Evolutionary conservation across 108 stramenopile species (phyloP), one percentile per base, ranked within the genome.

Genomic region (Skeletonema potamos): DNA sequence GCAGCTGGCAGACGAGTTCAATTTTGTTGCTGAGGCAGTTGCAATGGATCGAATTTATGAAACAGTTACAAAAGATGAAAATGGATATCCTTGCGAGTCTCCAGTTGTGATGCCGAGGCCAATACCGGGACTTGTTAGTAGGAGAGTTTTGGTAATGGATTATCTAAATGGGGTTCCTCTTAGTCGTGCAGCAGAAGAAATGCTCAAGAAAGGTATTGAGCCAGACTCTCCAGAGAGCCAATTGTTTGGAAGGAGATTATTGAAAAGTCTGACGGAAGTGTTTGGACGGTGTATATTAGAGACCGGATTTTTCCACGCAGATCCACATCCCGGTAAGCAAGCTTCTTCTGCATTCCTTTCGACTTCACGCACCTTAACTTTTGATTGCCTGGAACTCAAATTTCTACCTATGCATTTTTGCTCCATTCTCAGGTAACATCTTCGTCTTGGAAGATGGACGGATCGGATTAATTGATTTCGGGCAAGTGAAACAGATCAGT

Each of bases 401-500:
- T n/a, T n/a, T n/a, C n/a, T n/a, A n/a, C n/a, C n/a, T n/a, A n/a
- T n/a, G n/a, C n/a, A n/a, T n/a, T n/a, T n/a, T n/a, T n/a, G 62
- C 63, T 64, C 81, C 82, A 39, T 86, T 88, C 67, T 78, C 89
- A 20, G 96, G 97, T 1, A 98, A 97, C 74, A 91, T 98, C 27
- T 96, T 98, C 74, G 94, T 98, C 26, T 72, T 97, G 64, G 84
- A 92, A 26, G 90, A 95, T 84, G 94, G 96, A 2, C 64, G 84
- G 46, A 92, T 98, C 32, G 96, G 96, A 12, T 75, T 98, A 27
- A 96, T 98, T 68, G 97, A 98, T 71, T 98, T 96, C 79, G 97
- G 89, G 1, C 96, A 97, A 78, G 96, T 96, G 4, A 96, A 92
- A 59, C 92, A 95, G 62, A 93, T 96, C 29, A 80, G 78, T 17